These are phyloP conservation scores for Pythium graminicola DNA, from an alignment of 352 stramenopile genomes.

Conservation along the genomic window DNA sequence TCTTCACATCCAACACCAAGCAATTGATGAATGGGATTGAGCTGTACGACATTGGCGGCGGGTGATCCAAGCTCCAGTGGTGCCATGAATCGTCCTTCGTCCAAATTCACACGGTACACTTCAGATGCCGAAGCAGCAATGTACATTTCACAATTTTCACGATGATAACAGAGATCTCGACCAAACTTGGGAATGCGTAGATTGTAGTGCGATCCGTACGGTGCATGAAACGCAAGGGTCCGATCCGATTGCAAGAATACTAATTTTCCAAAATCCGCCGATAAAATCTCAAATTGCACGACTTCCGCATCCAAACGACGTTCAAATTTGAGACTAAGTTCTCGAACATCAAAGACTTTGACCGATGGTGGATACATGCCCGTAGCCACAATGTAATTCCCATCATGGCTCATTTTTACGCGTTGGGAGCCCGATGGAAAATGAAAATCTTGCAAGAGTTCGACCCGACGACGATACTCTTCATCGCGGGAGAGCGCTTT, in stretches of 20 bases:
- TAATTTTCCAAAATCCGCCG: conserved; percentile 97
- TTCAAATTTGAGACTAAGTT: conserved; percentile 99
- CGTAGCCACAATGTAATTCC: conserved; percentile 94
- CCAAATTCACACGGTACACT: conserved; percentile 97
- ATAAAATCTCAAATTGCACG: conserved; percentile 94
- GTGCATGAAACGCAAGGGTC: conserved; percentile 96
- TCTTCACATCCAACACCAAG: conserved; percentile 91
- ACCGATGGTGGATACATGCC: conserved; percentile 96
- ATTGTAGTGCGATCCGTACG: conserved; percentile 95
- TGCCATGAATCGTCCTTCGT: conserved; percentile 94
- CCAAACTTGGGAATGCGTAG: conserved; percentile 97
- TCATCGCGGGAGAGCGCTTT: conserved; percentile 67
- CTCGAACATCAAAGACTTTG: conserved; percentile 92
- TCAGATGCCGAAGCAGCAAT: conserved; percentile 83
- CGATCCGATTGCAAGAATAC: conserved; percentile 95
- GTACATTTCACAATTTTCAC: conserved; percentile 94
- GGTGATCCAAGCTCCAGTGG: conserved; percentile 61
- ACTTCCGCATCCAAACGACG: conserved; percentile 95
- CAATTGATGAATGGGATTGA: conserved; percentile 90
- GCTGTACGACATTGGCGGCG: conserved; percentile 84
- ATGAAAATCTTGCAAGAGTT: conserved; percentile 99
- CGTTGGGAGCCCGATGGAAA: conserved; percentile 93
- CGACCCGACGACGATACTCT: conserved; percentile 91
- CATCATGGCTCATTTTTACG: conserved; percentile 93
- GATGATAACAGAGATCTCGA: conserved; percentile 96